These are phyloP conservation scores for Trypanosoma melophagium DNA, from an alignment of 208 protist species.

Conservation along the genomic window DNA sequence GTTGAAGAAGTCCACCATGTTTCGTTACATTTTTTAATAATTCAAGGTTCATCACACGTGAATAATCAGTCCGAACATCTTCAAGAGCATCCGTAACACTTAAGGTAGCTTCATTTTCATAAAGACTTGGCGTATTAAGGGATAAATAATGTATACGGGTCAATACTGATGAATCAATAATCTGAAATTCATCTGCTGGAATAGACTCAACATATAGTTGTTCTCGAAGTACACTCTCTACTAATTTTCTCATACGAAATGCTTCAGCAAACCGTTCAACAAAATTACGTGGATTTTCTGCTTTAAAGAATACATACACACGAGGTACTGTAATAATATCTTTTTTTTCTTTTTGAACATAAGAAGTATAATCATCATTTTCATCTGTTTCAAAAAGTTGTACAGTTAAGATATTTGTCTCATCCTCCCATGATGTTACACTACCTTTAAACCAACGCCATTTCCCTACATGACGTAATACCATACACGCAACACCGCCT, in stretches of 20 bases:
- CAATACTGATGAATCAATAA: constrained; percentile 61
- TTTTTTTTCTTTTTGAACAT: not conserved
- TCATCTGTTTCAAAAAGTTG: constrained; percentile 22
- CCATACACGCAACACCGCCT: constrained; percentile 53
- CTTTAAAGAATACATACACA: constrained; percentile 90
- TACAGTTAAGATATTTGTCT: constrained; percentile 38
- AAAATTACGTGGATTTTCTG: constrained; percentile 92
- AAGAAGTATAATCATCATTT: not conserved
- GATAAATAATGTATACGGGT: constrained; percentile 60
- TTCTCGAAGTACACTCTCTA: constrained; percentile 80
- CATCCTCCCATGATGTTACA: constrained; percentile 38
- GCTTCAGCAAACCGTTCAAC: constrained; percentile 87
- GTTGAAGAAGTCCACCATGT: constrained; percentile 46
- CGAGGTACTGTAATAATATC: constrained; percentile 48
- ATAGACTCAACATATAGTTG: constrained; percentile 95
- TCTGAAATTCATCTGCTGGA: constrained; percentile 90
- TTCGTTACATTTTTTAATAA: constrained; percentile 70
- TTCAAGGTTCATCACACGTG: constrained; percentile 83
- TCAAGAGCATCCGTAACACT: constrained; percentile 61
- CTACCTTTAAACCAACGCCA: constrained; percentile 32
- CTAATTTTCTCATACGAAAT: constrained; percentile 55
- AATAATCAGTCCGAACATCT: constrained; percentile 89
- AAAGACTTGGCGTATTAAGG: constrained; percentile 71
- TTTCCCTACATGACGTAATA: constrained; percentile 27
- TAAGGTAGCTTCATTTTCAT: constrained; percentile 74